Evolutionary conservation across 176 grass and related monocot species (phyloP), one percentile per base, ranked within the genome.

Genomic region (Avena insularis): DNA sequence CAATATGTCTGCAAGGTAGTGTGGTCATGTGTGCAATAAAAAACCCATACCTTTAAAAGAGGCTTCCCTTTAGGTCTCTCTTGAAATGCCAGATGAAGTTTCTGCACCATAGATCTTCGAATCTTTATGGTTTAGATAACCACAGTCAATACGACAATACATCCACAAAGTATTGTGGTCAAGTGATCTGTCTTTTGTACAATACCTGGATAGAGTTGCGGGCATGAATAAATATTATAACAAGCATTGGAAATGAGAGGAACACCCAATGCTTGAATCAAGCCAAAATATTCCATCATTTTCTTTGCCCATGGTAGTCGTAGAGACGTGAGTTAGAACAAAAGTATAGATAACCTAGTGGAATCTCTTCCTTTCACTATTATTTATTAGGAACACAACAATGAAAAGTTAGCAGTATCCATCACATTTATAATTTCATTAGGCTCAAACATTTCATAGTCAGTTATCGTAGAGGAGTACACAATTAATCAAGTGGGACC

Each of bases 141-240:
- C 4, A 11, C 43, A 60, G 23, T 68, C 61, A 55, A 55, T 55
- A 55, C 3, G 3, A 14, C 3, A 16, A 16, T 55, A 55, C 11
- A 50, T 2, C 50, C 50, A 12, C 50, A 4, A 53, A 15, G 6
- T 53, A 16, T 54, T 16, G 13, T 54, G 12, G 50, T 15, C 50
- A 53, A 12, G 50, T 15, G 12, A 53, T 80, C 70, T 58, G 8
- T 80, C 11, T 23, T 8, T 23, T 15, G 79, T 77, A 69, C 65
- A 79, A 69, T 95, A 93, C 95, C 93, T 98, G 91, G 40, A 98
- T 91, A 71, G 77, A 85, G 63, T 98, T 98, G 12, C 94, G 81
- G 35, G 93, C 96, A 56, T 98, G 93, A 91, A 98, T 95, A 86
- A 95, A 95, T 58, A 91, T 82, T 82, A 92, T 98, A 85, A 65